These are phyloP conservation scores for Antitrichia curtipendula DNA, from an alignment of 225 moss, liverwort and hornwort species.

Conservation along the genomic window DNA sequence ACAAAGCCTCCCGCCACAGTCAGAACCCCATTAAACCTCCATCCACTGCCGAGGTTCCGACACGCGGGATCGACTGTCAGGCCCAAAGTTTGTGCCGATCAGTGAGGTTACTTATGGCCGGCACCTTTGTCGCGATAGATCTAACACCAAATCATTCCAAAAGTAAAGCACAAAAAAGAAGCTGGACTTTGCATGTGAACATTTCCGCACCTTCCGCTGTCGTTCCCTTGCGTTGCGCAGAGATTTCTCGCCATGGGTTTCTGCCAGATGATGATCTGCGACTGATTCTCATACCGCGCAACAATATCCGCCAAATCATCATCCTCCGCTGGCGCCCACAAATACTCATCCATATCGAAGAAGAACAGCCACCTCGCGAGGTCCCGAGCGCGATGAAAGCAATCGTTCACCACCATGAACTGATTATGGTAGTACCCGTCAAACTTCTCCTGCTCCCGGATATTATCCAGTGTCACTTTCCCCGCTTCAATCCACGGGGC, in stretches of 20 bases:
- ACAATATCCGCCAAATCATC: conserved; percentile 5
- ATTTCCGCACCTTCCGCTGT: not conserved
- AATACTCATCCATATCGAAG: conserved; percentile 87
- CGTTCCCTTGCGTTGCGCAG: conserved; percentile 1
- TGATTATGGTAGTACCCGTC: conserved; percentile 83
- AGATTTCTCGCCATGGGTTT: conserved; percentile 48
- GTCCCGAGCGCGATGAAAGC: conserved; percentile 57
- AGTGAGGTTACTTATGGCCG: not conserved
- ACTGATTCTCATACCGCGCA: conserved; percentile 14
- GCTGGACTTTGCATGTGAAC: not conserved
- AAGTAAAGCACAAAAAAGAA: not conserved
- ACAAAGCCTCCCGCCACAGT: not conserved
- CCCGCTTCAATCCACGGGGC: conserved; percentile 68
- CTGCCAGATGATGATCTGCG: conserved; percentile 49
- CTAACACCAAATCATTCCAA: not conserved
- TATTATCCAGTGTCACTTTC: conserved; percentile 47
- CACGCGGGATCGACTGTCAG: not conserved
- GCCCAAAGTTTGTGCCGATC: not conserved
- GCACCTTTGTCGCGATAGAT: not conserved
- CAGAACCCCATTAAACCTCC: not conserved
- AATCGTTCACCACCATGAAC: conserved; percentile 75
- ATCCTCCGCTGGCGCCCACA: conserved; percentile 31
- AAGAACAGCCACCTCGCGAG: conserved; percentile 65
- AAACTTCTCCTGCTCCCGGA: conserved; percentile 51
- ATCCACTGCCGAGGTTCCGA: not conserved